Evolutionary conservation across 352 stramenopile species (phyloP).

Genomic region (Phytophthora cactorum): DNA sequence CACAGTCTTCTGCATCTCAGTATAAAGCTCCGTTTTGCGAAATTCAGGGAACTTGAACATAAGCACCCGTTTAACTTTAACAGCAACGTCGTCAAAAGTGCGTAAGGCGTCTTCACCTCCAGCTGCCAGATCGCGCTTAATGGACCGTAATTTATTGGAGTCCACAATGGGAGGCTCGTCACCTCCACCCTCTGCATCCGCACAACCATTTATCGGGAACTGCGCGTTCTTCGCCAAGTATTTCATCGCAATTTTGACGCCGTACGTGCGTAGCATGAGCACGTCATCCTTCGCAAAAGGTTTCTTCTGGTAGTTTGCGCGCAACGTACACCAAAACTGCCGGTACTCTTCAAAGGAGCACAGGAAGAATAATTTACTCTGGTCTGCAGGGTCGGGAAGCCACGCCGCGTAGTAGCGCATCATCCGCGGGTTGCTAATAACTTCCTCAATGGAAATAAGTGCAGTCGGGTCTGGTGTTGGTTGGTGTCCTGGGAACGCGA

Average conservation of each 20-base stretch:
- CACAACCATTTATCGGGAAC: constrained; percentile 70
- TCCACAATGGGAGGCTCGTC: constrained; percentile 54
- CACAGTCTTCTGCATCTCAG: constrained; percentile 82
- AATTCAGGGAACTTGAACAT: constrained; percentile 86
- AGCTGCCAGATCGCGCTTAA: constrained; percentile 80
- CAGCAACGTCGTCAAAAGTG: constrained; percentile 80
- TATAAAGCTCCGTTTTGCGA: constrained; percentile 79
- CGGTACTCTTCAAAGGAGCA: constrained; percentile 81
- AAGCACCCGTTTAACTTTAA: constrained; percentile 78
- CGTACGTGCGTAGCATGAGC: constrained; percentile 84
- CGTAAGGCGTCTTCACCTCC: constrained; percentile 82
- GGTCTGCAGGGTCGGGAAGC: constrained; percentile 54
- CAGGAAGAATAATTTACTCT: constrained; percentile 86
- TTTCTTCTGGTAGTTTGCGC: constrained; percentile 66
- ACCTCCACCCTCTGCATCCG: constrained; percentile 29
- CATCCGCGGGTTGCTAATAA: constrained; percentile 81
- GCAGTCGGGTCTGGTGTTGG: constrained; percentile 46
- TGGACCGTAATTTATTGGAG: constrained; percentile 62
- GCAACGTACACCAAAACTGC: constrained; percentile 75
- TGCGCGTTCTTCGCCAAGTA: constrained; percentile 80
- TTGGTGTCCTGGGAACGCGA: constrained; percentile 39
- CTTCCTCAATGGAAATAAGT: constrained; percentile 79
- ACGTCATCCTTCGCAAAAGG: constrained; percentile 86
- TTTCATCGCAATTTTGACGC: constrained; percentile 89
- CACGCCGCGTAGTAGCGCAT: constrained; percentile 83